Conservation (phyloP, 2,329 filamentous ascomycete species). For the Thermoascus crustaceus region DNA sequence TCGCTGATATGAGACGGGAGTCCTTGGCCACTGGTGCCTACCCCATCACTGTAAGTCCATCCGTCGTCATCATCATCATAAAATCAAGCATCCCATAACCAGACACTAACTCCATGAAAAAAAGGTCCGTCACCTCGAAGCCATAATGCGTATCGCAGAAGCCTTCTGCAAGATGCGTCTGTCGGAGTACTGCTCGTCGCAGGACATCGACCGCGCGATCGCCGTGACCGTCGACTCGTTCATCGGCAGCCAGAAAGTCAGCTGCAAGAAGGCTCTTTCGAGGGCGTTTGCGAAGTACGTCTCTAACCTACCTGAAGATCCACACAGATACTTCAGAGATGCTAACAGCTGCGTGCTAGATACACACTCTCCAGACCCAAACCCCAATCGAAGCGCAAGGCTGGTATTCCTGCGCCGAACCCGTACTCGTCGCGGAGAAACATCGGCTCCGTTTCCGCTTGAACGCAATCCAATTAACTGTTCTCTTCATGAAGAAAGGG, state of each 20-base stretch:
- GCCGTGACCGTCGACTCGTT: conserved; percentile 95
- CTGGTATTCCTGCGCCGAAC: conserved; percentile 26
- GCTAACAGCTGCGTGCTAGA: conserved; percentile 12
- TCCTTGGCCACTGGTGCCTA: conserved; percentile 90
- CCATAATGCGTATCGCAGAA: conserved; percentile 91
- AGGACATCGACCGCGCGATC: conserved; percentile 94
- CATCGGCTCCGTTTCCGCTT: conserved; percentile 7
- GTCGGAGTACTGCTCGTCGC: conserved; percentile 84
- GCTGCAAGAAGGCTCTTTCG: conserved; percentile 91
- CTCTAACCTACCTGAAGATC: conserved; percentile 24
- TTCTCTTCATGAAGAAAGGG: not conserved
- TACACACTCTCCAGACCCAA: conserved; percentile 34
- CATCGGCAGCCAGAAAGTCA: conserved; percentile 91
- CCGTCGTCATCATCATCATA: too few species aligned
- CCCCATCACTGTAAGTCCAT: conserved; percentile 83
- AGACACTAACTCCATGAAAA: conserved; percentile 8
- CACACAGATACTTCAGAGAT: not conserved
- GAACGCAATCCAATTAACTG: not conserved
- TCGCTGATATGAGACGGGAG: conserved; percentile 92
- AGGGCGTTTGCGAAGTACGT: conserved; percentile 95
- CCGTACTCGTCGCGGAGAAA: conserved; percentile 19
- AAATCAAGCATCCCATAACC: not conserved
- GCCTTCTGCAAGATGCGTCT: conserved; percentile 95
- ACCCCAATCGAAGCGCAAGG: conserved; percentile 31
- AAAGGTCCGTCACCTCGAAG: conserved; percentile 92